These are phyloP conservation scores for Gastrodia elata DNA, from an alignment of 106 monocot genomes.

Conservation along the genomic window DNA sequence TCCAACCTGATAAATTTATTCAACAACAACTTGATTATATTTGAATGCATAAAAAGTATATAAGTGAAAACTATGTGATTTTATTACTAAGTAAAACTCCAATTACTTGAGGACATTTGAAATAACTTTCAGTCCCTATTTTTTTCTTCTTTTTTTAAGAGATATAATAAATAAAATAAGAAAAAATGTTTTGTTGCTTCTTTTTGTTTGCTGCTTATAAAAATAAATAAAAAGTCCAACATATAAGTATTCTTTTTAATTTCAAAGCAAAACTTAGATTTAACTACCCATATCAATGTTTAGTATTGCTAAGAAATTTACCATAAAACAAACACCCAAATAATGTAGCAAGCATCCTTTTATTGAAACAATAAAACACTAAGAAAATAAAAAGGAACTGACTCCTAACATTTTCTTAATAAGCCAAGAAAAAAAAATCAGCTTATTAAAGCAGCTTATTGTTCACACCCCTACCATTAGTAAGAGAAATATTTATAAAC, in stretches of 20 bases:
- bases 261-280: background rate
- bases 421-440: background rate
- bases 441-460: background rate
- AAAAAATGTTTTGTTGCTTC: no score
- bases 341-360: no score
- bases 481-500: background rate
- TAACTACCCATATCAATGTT: background rate
- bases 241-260: background rate
- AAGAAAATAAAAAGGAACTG: no score
- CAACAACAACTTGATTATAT: background rate
- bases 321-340: no score
- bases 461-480: background rate
- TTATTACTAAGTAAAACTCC: background rate
- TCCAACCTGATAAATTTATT: background rate
- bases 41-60: background rate
- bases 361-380: no score
- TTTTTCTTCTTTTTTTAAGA: no score
- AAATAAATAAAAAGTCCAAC: no score
- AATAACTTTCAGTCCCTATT: no score
- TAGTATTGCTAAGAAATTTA: no score
- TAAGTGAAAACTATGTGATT: background rate
- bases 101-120: no score
- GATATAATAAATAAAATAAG: no score
- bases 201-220: no score
- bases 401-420: background rate